phyloP scores from a whole-genome alignment of 495 filamentous ascomycete genomes.

The Stereocaulon alpinum region DNA sequence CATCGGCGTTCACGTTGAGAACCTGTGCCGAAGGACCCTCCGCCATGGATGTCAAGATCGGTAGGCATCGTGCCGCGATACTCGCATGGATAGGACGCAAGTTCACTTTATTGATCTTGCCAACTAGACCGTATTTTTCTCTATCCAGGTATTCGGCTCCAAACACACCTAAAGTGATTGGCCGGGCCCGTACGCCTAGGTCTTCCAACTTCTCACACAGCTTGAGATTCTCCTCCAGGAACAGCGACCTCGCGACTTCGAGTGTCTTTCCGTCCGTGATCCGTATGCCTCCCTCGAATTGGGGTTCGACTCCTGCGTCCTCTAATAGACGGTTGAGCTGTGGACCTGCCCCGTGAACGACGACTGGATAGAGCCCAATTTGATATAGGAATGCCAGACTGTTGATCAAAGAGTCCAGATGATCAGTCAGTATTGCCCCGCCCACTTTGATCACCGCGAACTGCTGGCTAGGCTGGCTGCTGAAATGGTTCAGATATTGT shows the following conservation, averaged over 20 bases:
- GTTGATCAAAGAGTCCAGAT: conserved; percentile 78
- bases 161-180: conserved; percentile 89
- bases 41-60: conserved; percentile 94
- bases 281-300: conserved; percentile 93
- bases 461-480: neutral
- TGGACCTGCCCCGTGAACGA: conserved; percentile 92
- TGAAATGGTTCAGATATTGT: conserved; percentile 95
- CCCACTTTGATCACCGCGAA: conserved; percentile 90
- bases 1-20: conserved; percentile 95
- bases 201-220: conserved; percentile 85
- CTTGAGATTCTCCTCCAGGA: conserved; percentile 93
- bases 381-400: conserved; percentile 88
- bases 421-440: conserved; percentile 92
- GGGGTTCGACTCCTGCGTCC: conserved; percentile 83
- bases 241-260: conserved; percentile 79
- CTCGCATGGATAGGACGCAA: conserved; percentile 84
- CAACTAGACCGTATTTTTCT: conserved; percentile 88
- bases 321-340: conserved; percentile 92
- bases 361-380: conserved; percentile 90
- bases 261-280: conserved; percentile 95
- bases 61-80: conserved; percentile 84
- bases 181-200: conserved; percentile 82
- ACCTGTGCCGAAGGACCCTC: conserved; percentile 90
- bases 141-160: conserved; percentile 90
- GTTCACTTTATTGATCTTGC: conserved; percentile 90